Evolutionary conservation across 768 basidiomycete species (phyloP).

Genomic region (Tricholoma bakamatsutake): DNA sequence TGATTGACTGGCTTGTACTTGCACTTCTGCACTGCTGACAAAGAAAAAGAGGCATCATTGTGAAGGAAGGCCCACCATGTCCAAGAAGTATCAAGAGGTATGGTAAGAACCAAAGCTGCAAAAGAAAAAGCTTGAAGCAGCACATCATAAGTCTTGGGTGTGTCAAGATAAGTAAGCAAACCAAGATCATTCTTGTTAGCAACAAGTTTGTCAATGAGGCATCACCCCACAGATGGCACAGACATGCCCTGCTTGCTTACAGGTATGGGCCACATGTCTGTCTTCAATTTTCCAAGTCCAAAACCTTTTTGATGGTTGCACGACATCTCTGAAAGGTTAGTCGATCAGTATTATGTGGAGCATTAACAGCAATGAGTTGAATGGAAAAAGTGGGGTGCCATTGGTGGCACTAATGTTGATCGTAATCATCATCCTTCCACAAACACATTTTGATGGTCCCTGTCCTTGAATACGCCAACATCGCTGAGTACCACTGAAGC

Average conservation of each 20-base stretch:
- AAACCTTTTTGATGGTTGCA: background rate
- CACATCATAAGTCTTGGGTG: conserved; percentile 10
- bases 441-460: conserved; percentile 12
- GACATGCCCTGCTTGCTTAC: background rate
- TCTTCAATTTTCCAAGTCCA: conserved; percentile 7
- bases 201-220: background rate
- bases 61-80: conserved; percentile 11
- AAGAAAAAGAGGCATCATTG: background rate
- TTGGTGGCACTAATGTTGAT: background rate
- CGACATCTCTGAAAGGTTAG: background rate
- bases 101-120: background rate
- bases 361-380: too few species aligned
- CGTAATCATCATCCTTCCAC: conserved; percentile 14
- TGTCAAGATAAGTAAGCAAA: conserved; percentile 1
- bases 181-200: background rate
- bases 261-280: conserved; percentile 4
- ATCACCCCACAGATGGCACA: conserved; percentile 10
- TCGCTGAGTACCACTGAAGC: conserved; percentile 16
- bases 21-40: background rate
- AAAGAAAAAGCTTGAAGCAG: conserved; percentile 3
- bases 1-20: conserved; percentile 19
- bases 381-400: too few species aligned
- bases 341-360: background rate
- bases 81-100: background rate
- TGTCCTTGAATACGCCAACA: conserved; percentile 4